Percentiles rank a stretch among this genome's conserved stretches.
These are phyloP conservation scores for Aulographum hederae DNA, from an alignment of 2,329 filamentous ascomycete genomes.

Conservation along the genomic window DNA sequence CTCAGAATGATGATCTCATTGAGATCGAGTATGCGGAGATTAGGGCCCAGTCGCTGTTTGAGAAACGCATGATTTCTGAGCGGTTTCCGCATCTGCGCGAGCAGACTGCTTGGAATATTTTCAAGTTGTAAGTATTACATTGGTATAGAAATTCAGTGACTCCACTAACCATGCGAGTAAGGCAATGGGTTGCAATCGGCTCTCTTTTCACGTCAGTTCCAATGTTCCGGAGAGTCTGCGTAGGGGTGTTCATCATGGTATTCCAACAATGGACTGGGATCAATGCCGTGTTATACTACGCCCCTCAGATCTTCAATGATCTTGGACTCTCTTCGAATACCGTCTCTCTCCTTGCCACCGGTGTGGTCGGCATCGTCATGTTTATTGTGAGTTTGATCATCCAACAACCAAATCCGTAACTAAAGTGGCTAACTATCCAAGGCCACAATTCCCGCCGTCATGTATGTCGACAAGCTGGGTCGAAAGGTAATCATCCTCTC, in stretches of 20 bases:
- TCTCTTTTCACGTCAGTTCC: conserved; percentile 29
- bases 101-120: conserved; percentile 21
- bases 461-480: conserved; percentile 18
- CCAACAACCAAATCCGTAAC: no score
- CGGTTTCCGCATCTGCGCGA: conserved; percentile 42
- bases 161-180: no score
- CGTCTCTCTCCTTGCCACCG: conserved; percentile 12
- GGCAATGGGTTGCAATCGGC: conserved; percentile 33
- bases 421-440: no score
- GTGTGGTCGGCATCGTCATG: conserved; percentile 19
- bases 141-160: no score
- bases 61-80: conserved; percentile 50
- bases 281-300: conserved; percentile 29
- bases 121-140: no score
- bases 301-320: conserved; percentile 26
- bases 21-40: conserved; percentile 69
- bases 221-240: conserved; percentile 29
- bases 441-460: conserved; percentile 15
- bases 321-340: conserved; percentile 17
- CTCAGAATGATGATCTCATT: conserved; percentile 46
- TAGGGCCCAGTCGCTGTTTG: conserved; percentile 59
- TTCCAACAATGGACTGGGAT: conserved; percentile 29
- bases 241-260: conserved; percentile 28
- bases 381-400: conserved; percentile 19
- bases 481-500: no score